Base-by-base conservation (phyloP, 2,329 filamentous ascomycete genomes). In the Pseudocercospora ulei region DNA sequence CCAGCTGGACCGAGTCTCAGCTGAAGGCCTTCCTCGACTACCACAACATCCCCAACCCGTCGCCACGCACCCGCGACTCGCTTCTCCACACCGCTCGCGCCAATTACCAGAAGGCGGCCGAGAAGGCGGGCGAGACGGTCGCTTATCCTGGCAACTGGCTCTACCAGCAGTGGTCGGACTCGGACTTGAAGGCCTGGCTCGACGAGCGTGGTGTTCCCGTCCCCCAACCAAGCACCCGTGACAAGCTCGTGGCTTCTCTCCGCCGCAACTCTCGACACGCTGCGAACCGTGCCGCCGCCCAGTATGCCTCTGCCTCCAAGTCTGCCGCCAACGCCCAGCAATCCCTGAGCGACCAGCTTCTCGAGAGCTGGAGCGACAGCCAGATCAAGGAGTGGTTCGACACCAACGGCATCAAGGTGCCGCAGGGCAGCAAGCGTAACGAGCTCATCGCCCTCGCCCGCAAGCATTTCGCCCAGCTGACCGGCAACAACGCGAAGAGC, bases 91-190 rank as follows among this genome's bases (percentile, higher is more conserved):
- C 83, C 54, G 75, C 78, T 44, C 84, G 88, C 47, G 71, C 80
- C 48, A 87, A 77, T 63, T 96, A 93, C 58, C 82, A 94, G 53
- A 65, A 73, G 1, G 65, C 78, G 41, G 85, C 88, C 9, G 78
- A 84, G 63, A 80, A 78, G 62, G 61, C 70, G 39, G 83, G 83
- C 44, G 80, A 95, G 64, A 80, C 84, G 8, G 67, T 75, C 36
- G 66, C 76, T n/a, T 96, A 96, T 58, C 90, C 90, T 20, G 90
- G 90, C 24, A 77, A 95, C 66, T 96, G 90, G 90, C 68, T 96
- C 27, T 98, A 95, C 59, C 73, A 78, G 44, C 71, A 80, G 5
- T 98, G 90, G 90, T 80, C 82, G 36, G 83, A 94, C 49, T 95
- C 87, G 49, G 88, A 95, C 34, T 67, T 94, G 47, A 96, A 96